phyloP scores from a whole-genome alignment of 2,329 filamentous ascomycete genomes.

The Aspergillus sergii region DNA sequence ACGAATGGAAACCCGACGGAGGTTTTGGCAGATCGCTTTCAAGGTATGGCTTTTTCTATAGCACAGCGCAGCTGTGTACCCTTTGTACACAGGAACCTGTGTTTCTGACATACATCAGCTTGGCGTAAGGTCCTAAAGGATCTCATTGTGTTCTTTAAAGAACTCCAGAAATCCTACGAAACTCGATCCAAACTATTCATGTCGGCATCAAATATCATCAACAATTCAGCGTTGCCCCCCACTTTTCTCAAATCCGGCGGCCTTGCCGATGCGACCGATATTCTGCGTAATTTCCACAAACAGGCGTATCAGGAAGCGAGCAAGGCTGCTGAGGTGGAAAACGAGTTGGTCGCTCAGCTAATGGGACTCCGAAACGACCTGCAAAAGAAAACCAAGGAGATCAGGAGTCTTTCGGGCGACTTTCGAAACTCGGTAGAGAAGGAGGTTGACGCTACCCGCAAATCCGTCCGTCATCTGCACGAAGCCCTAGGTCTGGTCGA shows the following conservation, averaged over 20 bases:
- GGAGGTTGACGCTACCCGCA: conserved; percentile 84
- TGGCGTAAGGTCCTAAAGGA: conserved; percentile 97
- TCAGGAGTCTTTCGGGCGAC: conserved; percentile 88
- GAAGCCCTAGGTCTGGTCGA: conserved; percentile 80
- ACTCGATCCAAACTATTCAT: conserved; percentile 77
- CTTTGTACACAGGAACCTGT: conserved; percentile 5
- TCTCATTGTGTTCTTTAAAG: conserved; percentile 88
- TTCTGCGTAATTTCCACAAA: conserved; percentile 81
- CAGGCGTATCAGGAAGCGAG: conserved; percentile 76
- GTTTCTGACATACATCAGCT: conserved; percentile 53
- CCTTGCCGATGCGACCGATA: conserved; percentile 81
- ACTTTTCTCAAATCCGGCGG: conserved; percentile 79
- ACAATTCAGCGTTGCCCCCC: conserved; percentile 74
- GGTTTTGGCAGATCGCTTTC: conserved; percentile 81
- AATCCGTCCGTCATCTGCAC: conserved; percentile 76
- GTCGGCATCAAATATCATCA: conserved; percentile 81
- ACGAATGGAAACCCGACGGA: conserved; percentile 88
- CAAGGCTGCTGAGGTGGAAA: conserved; percentile 88
- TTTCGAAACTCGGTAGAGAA: conserved; percentile 97
- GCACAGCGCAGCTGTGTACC: neutral
- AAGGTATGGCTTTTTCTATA: conserved; percentile 61
- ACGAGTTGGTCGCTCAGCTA: conserved; percentile 85
- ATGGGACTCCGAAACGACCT: conserved; percentile 85
- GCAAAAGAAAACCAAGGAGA: conserved; percentile 97
- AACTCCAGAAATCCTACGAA: conserved; percentile 89